Conservation (phyloP, 1,284 basidiomycete genomes). For the Boletus mariae region DNA sequence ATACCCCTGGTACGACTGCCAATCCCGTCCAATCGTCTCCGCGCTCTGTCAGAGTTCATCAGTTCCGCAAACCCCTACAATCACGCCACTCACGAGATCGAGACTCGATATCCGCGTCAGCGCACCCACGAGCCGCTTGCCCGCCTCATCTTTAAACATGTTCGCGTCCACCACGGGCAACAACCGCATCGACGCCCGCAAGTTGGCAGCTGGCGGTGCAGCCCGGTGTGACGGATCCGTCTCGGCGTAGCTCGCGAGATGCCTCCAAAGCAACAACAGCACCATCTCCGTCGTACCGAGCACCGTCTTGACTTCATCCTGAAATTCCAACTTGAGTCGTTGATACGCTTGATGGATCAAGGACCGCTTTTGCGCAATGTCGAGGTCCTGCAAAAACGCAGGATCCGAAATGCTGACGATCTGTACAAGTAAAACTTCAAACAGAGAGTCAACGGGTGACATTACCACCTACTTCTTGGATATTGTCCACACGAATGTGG, state of each 20-base stretch:
- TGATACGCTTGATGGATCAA: constrained; percentile 61
- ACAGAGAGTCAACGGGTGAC: background rate
- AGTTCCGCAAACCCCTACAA: background rate
- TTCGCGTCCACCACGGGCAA: constrained; percentile 51
- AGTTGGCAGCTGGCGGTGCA: constrained; percentile 22
- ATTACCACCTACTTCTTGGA: constrained; percentile 55
- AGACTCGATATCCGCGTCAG: constrained; percentile 49
- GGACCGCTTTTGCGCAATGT: constrained; percentile 62
- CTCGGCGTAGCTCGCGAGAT: constrained; percentile 64
- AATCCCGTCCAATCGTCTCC: constrained; percentile 44
- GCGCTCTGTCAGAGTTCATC: constrained; percentile 28
- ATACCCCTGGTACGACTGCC: constrained; percentile 59
- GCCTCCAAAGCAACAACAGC: constrained; percentile 82
- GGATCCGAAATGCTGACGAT: constrained; percentile 54
- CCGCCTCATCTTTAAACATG: constrained; percentile 53
- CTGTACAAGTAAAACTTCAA: constrained; percentile 32
- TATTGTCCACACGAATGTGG: constrained; percentile 66
- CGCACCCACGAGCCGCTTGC: constrained; percentile 47
- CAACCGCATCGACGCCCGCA: constrained; percentile 50
- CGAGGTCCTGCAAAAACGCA: constrained; percentile 57
- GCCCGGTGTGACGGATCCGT: constrained; percentile 36
- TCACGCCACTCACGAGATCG: constrained; percentile 43
- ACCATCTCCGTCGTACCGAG: constrained; percentile 79
- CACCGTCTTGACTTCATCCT: constrained; percentile 48
- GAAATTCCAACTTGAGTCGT: constrained; percentile 42